These are phyloP conservation scores for Clarireedia monteithiana DNA, from an alignment of 2,329 filamentous ascomycete genomes.

Conservation along the genomic window DNA sequence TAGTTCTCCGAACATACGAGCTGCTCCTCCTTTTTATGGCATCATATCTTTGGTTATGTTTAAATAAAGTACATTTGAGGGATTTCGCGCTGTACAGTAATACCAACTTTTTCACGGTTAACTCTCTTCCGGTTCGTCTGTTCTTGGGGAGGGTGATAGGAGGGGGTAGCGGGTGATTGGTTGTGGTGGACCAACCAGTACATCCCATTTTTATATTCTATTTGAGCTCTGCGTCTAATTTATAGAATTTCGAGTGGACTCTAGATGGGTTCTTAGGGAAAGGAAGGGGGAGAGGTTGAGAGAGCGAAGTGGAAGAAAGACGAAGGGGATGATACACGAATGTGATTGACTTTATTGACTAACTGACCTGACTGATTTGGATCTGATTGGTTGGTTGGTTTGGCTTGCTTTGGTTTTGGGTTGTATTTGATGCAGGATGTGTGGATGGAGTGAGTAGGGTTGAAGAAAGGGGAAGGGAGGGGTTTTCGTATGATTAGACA, in stretches of 20 bases:
- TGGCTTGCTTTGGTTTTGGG: constrained; percentile 3
- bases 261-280: background rate
- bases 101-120: background rate
- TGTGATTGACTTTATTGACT: constrained; percentile 9
- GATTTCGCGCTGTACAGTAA: constrained; percentile 7
- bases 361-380: constrained; percentile 8
- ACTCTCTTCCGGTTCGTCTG: background rate
- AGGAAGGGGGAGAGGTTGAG: background rate
- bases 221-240: background rate
- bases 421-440: constrained; percentile 5
- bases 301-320: background rate
- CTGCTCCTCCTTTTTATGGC: background rate
- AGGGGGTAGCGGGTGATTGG: background rate
- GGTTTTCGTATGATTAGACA: background rate
- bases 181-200: too few relatives aligned
- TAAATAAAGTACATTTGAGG: background rate
- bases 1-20: background rate
- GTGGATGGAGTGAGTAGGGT: background rate
- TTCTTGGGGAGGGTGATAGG: background rate
- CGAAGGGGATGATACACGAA: constrained; percentile 1
- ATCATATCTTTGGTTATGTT: background rate
- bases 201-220: background rate
- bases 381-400: background rate
- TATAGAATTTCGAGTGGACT: background rate
- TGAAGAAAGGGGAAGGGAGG: background rate